A percentile compares a stretch with the other conserved stretches of the same genome.
Evolutionary conservation across 345 rosid genomes (phyloP).

Genomic region (Camelina hispida): DNA sequence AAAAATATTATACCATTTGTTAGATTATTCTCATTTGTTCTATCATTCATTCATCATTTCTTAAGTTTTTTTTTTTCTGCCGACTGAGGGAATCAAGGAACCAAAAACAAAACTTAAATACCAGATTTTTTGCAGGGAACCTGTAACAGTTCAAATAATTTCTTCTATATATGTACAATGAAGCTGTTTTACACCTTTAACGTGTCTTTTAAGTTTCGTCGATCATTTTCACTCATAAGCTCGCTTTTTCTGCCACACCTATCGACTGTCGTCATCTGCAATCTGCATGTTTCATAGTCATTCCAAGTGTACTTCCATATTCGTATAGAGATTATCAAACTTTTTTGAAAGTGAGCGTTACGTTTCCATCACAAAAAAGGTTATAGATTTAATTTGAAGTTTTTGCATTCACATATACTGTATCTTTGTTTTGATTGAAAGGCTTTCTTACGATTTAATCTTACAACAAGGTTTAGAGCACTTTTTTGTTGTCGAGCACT

Average conservation of each 20-base stretch:
- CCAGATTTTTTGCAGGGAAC: constrained; percentile 11
- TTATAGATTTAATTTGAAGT: not conserved
- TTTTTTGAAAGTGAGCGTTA: constrained; percentile 16
- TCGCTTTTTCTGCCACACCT: constrained; percentile 31
- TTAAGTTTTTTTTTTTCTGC: constrained; percentile 11
- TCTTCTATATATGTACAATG: constrained; percentile 1
- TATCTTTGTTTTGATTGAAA: not conserved
- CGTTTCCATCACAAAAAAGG: constrained; percentile 14
- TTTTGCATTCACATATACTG: not conserved
- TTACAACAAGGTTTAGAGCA: not conserved
- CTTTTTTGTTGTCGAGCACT: not conserved
- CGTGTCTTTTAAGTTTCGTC: not conserved
- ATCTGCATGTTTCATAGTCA: constrained; percentile 23
- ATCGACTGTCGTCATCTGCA: constrained; percentile 22
- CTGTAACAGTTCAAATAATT: constrained; percentile 28
- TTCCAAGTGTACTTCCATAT: constrained; percentile 21
- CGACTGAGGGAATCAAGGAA: constrained; percentile 33
- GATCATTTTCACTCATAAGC: not conserved
- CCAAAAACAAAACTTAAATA: not conserved
- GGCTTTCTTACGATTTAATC: constrained; percentile 2
- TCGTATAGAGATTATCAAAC: constrained; percentile 2
- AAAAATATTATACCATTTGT: not conserved
- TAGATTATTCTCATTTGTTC: not conserved
- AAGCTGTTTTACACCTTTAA: not conserved
- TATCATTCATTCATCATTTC: constrained; percentile 8